phyloP scores from a whole-genome alignment of 2,329 filamentous ascomycete species.

The Verticillium longisporum region DNA sequence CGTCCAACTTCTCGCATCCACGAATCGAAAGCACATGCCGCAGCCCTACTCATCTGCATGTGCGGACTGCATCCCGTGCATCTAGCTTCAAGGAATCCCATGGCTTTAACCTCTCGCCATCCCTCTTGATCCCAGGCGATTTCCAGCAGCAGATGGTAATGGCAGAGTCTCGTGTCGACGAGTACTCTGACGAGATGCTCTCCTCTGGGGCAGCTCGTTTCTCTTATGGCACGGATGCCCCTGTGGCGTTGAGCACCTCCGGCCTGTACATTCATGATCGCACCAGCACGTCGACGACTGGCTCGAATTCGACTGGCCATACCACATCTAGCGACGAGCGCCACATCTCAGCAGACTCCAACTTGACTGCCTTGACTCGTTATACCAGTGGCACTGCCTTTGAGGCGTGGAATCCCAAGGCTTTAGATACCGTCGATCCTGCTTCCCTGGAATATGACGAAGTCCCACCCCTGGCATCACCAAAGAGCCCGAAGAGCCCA shows the following conservation, averaged over 20 bases:
- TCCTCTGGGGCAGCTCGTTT: slow-evolving; percentile 23
- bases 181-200: slow-evolving; percentile 24
- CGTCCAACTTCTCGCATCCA: slow-evolving; percentile 47
- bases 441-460: slow-evolving; percentile 19
- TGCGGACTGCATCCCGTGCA: slow-evolving; percentile 36
- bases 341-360: slow-evolving; percentile 47
- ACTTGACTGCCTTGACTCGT: slow-evolving; percentile 45
- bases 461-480: slow-evolving; percentile 4
- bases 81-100: slow-evolving; percentile 53
- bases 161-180: slow-evolving; percentile 4
- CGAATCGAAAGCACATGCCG: slow-evolving; percentile 25
- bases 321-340: slow-evolving; percentile 42
- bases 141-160: slow-evolving; percentile 47
- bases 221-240: slow-evolving; percentile 25
- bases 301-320: slow-evolving; percentile 38
- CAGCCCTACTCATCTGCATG: slow-evolving; percentile 21
- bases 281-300: slow-evolving; percentile 48
- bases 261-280: slow-evolving; percentile 31
- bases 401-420: slow-evolving; percentile 15
- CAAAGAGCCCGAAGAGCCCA: slow-evolving; percentile 7
- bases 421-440: slow-evolving; percentile 21
- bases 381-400: slow-evolving; percentile 45
- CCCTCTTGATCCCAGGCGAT: slow-evolving; percentile 55
- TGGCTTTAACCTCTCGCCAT: slow-evolving; percentile 53
- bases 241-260: slow-evolving; percentile 23